Conservation (phyloP, 1,139 yeast species). For the Schwanniomyces etchellsii region DNA sequence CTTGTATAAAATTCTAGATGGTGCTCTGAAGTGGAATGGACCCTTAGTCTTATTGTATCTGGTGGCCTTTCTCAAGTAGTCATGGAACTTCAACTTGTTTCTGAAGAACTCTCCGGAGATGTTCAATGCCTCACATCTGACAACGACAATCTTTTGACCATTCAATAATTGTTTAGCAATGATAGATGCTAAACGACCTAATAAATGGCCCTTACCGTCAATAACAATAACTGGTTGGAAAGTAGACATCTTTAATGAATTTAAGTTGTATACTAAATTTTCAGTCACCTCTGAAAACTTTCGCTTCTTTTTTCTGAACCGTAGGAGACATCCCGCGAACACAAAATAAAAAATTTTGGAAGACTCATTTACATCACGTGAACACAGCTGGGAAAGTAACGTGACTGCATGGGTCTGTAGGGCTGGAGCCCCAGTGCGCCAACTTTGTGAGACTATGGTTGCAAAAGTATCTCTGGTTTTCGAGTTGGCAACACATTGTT, state of each 20-base stretch:
- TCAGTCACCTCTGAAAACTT: constrained; percentile 2
- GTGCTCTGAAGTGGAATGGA: constrained; percentile 99
- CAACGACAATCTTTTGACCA: constrained; percentile 97
- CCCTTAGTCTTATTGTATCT: constrained; percentile 98
- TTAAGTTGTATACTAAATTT: constrained; percentile 4
- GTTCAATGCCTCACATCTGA: constrained; percentile 97
- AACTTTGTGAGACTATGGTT: no score
- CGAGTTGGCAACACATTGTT: no score
- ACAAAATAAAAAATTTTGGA: no score
- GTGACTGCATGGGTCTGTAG: no score
- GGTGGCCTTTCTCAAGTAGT: constrained; percentile 98
- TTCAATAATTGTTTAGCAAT: constrained; percentile 97
- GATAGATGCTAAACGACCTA: constrained; percentile 99
- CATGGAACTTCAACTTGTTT: constrained; percentile 99
- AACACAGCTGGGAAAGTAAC: no score
- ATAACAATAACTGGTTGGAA: constrained; percentile 96
- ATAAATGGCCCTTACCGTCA: constrained; percentile 99
- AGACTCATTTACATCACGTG: no score
- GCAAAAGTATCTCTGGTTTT: no score
- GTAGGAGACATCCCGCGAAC: no score
- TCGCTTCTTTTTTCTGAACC: background rate
- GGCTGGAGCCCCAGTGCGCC: no score
- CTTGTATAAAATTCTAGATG: constrained; percentile 99
- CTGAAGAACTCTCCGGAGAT: constrained; percentile 99
- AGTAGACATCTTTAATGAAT: constrained; percentile 56